These are phyloP conservation scores for Thymus quinquecostatus DNA, from an alignment of 257 asterid species.

Conservation along the genomic window DNA sequence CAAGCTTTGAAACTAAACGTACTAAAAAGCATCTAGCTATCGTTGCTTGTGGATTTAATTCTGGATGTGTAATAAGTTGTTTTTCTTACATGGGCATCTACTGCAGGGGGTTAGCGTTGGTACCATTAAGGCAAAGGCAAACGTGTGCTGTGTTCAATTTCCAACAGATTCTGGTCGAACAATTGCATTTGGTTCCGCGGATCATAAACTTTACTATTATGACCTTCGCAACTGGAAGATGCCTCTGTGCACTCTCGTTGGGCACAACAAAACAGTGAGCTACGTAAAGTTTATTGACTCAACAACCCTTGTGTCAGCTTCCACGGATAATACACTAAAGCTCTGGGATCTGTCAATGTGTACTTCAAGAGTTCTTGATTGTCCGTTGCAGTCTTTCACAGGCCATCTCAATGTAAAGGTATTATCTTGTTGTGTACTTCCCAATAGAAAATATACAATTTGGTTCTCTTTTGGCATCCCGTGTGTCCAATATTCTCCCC, in stretches of 20 bases:
- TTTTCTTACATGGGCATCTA: slow-evolving; percentile 68
- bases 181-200: slow-evolving; percentile 98
- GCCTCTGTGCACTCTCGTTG: slow-evolving; percentile 88
- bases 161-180: slow-evolving; percentile 81
- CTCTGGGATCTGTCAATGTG: slow-evolving; percentile 95
- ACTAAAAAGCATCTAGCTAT: slow-evolving; percentile 66
- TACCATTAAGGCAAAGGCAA: slow-evolving; percentile 91
- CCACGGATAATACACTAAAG: slow-evolving; percentile 92
- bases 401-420: slow-evolving; percentile 96
- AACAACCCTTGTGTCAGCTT: slow-evolving; percentile 87
- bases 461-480: slow-evolving; percentile 1
- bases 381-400: slow-evolving; percentile 88
- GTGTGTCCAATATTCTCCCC: too few relatives aligned
- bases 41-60: slow-evolving; percentile 45
- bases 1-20: slow-evolving; percentile 91
- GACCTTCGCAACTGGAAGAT: slow-evolving; percentile 85
- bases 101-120: slow-evolving; percentile 93
- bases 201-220: slow-evolving; percentile 87
- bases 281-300: slow-evolving; percentile 90
- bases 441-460: background rate
- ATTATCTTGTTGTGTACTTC: slow-evolving; percentile 20
- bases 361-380: slow-evolving; percentile 75
- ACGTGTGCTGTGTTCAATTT: slow-evolving; percentile 96
- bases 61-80: slow-evolving; percentile 52
- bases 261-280: slow-evolving; percentile 96